Evolutionary conservation across 2,329 filamentous ascomycete genomes (phyloP).

Genomic region (Clarireedia monteithiana): DNA sequence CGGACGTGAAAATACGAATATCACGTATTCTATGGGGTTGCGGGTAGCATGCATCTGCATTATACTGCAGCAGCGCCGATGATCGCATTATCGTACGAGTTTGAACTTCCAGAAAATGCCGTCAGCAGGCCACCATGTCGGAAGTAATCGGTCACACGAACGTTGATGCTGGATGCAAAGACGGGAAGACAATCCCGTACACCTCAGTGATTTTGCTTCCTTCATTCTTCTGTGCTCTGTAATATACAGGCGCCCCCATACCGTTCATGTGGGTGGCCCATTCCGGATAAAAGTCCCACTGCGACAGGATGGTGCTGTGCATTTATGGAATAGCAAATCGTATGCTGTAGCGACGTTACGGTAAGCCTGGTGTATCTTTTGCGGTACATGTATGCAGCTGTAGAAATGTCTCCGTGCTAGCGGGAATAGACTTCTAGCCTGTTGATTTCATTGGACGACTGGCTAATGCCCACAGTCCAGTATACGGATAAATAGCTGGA

Average conservation of each 20-base stretch:
- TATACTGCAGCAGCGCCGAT: background rate
- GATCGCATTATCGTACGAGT: background rate
- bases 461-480: background rate
- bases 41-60: background rate
- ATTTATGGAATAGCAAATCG: background rate
- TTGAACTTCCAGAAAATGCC: background rate
- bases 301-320: too few relatives aligned
- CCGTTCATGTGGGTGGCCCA: too few relatives aligned
- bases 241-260: too few relatives aligned
- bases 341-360: background rate
- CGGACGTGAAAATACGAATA: background rate
- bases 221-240: too few relatives aligned
- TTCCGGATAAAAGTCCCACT: too few relatives aligned
- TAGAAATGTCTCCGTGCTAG: too few relatives aligned
- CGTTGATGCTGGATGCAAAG: too few relatives aligned
- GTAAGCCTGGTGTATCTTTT: background rate
- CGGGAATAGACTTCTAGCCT: background rate
- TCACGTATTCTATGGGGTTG: background rate
- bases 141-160: background rate
- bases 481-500: background rate
- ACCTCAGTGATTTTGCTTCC: background rate
- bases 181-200: background rate
- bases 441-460: background rate
- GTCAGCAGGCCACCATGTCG: background rate
- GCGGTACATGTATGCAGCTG: background rate